Base-by-base conservation (phyloP, 2,329 filamentous ascomycete genomes). In the Cladosporium sp. region DNA sequence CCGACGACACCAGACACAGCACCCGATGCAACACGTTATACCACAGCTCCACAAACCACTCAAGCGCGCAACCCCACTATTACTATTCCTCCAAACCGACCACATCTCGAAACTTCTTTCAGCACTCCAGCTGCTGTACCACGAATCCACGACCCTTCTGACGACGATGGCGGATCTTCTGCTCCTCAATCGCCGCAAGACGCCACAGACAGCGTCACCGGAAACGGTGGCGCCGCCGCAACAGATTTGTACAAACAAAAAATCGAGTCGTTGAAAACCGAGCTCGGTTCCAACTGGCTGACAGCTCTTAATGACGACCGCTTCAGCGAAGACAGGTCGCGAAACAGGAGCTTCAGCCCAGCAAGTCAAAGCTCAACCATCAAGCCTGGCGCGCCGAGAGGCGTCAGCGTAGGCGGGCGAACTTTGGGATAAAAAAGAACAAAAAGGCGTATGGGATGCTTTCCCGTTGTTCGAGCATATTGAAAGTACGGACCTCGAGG, bases 231-330 rank as follows among this genome's bases (percentile, higher is more conserved):
- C 20, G 19, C 32, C 15, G 51, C 28, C 20, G 40, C 51, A 36
- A 36, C 67, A 8, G 69, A 72, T 53, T 48, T 70, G 7, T 97
- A 96, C 73, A 85, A 89, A 58, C 89, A 89, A 71, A 94, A 94
- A 73, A 88, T 97, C 56, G 91, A 96, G 72, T 86, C 89, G 3
- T 76, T 97, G 55, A 87, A 91, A 60, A 88, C 88, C 67, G 90
- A 93, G 67, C 87, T 96, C 63, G 92, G 92, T 32, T 90, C 86
- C 65, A 89, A 86, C 36, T 99, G 96, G 82, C 81, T 99, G 37
- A 92, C 86, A 61, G 90, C 89, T 13, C 78, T 97, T 51, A 88
- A 89, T 60, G 92, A 96, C 66, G 89, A 94, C 71, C 80, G 74
- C 34, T 82, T 81, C 77, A 77, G 58, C 25, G 62, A 63, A 40